Evolutionary conservation across 768 basidiomycete genomes (phyloP).

Genomic region (Mycena amicta): DNA sequence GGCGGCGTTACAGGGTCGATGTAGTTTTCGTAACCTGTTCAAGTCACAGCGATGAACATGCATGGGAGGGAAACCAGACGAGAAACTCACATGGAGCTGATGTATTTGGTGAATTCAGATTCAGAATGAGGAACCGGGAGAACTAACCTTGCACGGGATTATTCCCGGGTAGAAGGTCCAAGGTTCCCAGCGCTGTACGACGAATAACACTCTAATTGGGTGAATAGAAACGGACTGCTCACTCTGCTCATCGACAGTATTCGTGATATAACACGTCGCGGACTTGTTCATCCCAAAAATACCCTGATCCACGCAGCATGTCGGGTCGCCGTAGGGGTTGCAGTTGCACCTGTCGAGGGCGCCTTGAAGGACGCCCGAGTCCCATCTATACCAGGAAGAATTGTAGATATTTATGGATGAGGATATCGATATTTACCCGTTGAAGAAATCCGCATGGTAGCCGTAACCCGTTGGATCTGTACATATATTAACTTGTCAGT

Average conservation of each 20-base stretch:
- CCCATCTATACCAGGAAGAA: too few relatives aligned
- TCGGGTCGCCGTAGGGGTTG: slow-evolving; percentile 27
- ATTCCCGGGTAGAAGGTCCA: slow-evolving; percentile 28
- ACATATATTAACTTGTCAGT: slow-evolving; percentile 13
- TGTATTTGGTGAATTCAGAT: too few relatives aligned
- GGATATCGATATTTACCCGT: slow-evolving; percentile 13
- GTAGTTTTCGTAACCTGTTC: slow-evolving; percentile 29
- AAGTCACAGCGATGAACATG: background rate
- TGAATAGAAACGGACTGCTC: too few relatives aligned
- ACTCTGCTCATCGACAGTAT: slow-evolving; percentile 26
- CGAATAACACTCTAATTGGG: background rate
- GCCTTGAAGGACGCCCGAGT: slow-evolving; percentile 35
- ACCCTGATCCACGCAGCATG: slow-evolving; percentile 27
- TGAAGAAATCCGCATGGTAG: slow-evolving; percentile 39
- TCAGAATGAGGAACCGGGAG: background rate
- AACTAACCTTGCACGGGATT: slow-evolving; percentile 30
- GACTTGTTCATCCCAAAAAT: slow-evolving; percentile 26
- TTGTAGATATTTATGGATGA: too few relatives aligned
- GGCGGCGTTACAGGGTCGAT: slow-evolving; percentile 29
- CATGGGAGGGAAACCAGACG: background rate
- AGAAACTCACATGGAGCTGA: slow-evolving; percentile 12
- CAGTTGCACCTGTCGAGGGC: slow-evolving; percentile 38
- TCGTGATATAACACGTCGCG: slow-evolving; percentile 23
- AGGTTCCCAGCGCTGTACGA: slow-evolving; percentile 18
- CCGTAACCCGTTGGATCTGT: slow-evolving; percentile 49